These are phyloP conservation scores for Daldinia eschscholtzii DNA, from an alignment of 2,329 filamentous ascomycete species.

Conservation along the genomic window DNA sequence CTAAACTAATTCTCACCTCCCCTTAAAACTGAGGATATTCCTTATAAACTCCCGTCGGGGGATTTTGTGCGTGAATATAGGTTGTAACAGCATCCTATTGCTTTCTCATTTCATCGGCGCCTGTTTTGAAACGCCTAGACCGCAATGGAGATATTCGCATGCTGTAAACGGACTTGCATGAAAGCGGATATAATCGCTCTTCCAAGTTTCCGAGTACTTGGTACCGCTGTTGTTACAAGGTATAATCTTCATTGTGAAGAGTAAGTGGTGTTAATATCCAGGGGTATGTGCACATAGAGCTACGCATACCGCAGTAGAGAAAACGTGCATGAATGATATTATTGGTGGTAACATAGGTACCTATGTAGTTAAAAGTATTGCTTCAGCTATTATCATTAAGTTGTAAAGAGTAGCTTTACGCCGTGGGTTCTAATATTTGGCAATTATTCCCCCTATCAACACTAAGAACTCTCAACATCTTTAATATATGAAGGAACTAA, in stretches of 20 bases:
- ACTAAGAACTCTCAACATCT: no score
- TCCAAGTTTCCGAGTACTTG: slow-evolving; percentile 11
- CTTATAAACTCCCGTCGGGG: neutral
- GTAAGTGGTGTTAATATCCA: neutral
- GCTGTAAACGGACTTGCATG: neutral
- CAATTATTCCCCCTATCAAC: no score
- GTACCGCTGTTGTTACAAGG: slow-evolving; percentile 1
- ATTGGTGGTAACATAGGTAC: no score
- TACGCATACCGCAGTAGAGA: no score
- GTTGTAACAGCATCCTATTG: no score
- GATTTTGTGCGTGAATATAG: neutral
- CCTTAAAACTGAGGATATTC: neutral
- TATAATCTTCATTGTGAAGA: neutral
- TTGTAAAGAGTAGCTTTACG: no score
- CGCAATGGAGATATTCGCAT: neutral
- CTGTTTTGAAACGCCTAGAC: neutral
- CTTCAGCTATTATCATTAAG: no score
- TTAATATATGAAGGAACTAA: no score
- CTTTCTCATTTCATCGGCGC: neutral
- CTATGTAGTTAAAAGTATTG: no score
- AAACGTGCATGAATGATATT: no score
- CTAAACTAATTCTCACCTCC: neutral
- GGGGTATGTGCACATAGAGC: neutral
- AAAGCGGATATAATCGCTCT: neutral
- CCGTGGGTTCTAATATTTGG: no score